Evolutionary conservation across 208 protist species (phyloP), one percentile per base, ranked within the genome.

Genomic region (Leishmania arabica): DNA sequence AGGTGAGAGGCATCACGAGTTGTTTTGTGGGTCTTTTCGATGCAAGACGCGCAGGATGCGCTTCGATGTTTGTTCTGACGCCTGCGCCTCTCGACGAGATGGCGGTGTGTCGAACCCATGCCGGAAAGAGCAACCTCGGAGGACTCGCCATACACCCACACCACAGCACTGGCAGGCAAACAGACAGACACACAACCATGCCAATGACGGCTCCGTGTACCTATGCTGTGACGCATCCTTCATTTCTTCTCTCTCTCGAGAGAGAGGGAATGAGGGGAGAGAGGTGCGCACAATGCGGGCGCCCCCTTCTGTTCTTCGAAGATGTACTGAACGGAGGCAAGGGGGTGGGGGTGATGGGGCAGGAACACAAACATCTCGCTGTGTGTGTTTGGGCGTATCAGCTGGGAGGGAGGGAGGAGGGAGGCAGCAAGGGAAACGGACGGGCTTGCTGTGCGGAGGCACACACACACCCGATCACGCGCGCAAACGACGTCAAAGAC

Each of bases 121-220:
- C 45, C 45, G 45, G 24, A 53, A 53, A 53, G 45, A 53, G 45
- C 42, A 34, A 53, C 9, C 69, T 15, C 9, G 19, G 45, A 51
- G 69, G 42, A 73, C 24, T 15, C 27, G 2, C 45, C 69, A 34
- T 54, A 27, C 45, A 73, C 69, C 24, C 69, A 21, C 45, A 34
- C 37, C 69, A 31, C 27, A 53, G 31, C 62, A 45, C 78, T 77
- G 47, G n/a, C n/a, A 73, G 27, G 6, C 19, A 31, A 65, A 62
- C 64, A 42, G 15, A 75, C n/a, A 53, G 53, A 62, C 45, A 73
- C 65, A 75, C 58, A 80, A n/a, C 73, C 64, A 75, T 80, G 64
- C 51, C 31, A 73, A 11, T 19, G 15, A 73, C 45, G 40, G 42
- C 40, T n/a, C 24, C 40, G 69, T 19, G 69, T 73, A 31, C 69